Percentiles rank a stretch among this genome's conserved stretches.
phyloP scores from a whole-genome alignment of 73 alveolate genomes.

The Symbiodinium natans region DNA sequence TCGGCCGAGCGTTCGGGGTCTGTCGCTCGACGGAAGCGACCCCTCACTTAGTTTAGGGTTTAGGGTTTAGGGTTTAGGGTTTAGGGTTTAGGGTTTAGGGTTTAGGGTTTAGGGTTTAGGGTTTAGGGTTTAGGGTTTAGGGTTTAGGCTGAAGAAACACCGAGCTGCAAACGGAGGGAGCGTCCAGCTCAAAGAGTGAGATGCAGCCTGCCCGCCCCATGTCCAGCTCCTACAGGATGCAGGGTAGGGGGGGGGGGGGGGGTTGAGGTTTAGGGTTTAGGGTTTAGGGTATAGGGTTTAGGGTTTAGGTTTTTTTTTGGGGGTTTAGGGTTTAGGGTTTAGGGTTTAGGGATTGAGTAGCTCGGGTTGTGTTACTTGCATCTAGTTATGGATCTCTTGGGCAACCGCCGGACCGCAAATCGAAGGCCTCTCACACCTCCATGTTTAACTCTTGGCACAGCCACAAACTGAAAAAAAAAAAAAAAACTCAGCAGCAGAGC shows the following conservation, averaged over 20 bases:
- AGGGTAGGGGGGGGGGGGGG: no score
- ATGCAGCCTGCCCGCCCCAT: slow-evolving; percentile 44
- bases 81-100: not conserved
- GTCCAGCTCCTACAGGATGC: slow-evolving; percentile 90
- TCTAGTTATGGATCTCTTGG: not conserved
- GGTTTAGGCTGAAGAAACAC: no score
- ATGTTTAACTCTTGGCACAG: not conserved
- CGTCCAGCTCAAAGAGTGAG: slow-evolving; percentile 53
- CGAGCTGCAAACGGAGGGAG: slow-evolving; percentile 26
- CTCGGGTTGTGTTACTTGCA: not conserved
- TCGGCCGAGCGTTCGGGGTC: no score
- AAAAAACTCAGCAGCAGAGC: no score
- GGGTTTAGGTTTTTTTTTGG: no score
- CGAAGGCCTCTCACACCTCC: not conserved
- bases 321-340: no score
- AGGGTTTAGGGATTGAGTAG: no score
- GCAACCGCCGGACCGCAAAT: not conserved
- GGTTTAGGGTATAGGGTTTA: no score
- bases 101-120: no score
- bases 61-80: no score
- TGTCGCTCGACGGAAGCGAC: no score
- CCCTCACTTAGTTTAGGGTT: not conserved
- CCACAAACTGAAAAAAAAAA: not conserved
- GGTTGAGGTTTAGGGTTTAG: no score
- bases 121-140: not conserved